These are phyloP conservation scores for Kwoniella dejecticola DNA, from an alignment of 768 basidiomycete species.

Conservation along the genomic window DNA sequence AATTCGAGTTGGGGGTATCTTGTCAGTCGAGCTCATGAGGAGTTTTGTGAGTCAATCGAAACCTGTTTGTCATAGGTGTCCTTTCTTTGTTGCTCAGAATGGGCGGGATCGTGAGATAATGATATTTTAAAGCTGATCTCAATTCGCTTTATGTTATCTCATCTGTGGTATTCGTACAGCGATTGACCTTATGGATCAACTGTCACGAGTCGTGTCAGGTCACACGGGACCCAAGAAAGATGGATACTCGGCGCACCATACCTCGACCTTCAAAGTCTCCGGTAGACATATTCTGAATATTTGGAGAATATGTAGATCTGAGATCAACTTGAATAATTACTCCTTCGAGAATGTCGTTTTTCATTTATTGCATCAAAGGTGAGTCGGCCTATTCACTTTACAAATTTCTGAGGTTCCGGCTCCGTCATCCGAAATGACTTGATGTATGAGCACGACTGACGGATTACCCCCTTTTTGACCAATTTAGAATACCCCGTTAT, in stretches of 20 bases:
- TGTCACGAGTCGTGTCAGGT: constrained; percentile 69
- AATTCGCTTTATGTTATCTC: too few species aligned
- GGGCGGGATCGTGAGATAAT: too few species aligned
- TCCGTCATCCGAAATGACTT: too few species aligned
- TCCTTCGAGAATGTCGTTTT: constrained; percentile 88
- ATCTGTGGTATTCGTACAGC: too few species aligned
- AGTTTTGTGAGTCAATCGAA: constrained; percentile 43
- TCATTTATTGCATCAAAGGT: constrained; percentile 77
- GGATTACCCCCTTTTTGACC: too few species aligned
- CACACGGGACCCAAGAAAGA: constrained; percentile 46
- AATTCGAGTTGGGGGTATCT: constrained; percentile 88
- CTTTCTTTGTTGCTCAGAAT: neutral
- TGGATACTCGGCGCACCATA: constrained; percentile 71
- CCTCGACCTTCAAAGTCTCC: constrained; percentile 77
- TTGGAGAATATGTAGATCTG: constrained; percentile 88
- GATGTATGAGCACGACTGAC: too few species aligned
- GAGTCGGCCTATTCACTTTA: too few species aligned
- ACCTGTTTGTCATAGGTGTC: neutral
- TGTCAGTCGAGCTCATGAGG: constrained; percentile 62
- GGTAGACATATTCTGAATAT: constrained; percentile 91
- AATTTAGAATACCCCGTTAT: constrained; percentile 82
- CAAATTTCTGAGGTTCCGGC: too few species aligned
- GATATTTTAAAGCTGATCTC: too few species aligned
- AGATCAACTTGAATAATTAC: constrained; percentile 74
- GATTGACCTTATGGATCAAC: constrained; percentile 69